phyloP scores from a whole-genome alignment of 768 basidiomycete species.

The Kondoa malvinella region DNA sequence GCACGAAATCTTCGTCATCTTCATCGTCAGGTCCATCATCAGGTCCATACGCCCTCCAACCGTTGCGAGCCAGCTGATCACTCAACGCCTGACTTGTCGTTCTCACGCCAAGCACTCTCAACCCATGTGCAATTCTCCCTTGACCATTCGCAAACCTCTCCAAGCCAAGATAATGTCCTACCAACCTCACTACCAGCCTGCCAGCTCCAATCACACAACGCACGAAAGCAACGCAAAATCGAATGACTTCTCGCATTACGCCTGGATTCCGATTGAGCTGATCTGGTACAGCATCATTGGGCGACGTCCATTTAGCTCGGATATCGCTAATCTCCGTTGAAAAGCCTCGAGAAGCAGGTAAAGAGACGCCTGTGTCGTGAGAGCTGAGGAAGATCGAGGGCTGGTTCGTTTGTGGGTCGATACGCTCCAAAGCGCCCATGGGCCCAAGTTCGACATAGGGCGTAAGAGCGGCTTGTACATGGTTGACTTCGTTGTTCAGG shows the following conservation, averaged over 20 bases:
- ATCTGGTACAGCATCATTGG: background rate
- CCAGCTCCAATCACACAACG: background rate
- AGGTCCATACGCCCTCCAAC: background rate
- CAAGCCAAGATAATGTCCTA: background rate
- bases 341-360: background rate
- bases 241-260: background rate
- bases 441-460: background rate
- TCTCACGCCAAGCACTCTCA: constrained; percentile 2
- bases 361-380: background rate
- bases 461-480: background rate
- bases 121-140: background rate
- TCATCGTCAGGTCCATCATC: background rate
- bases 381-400: background rate
- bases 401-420: background rate
- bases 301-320: background rate
- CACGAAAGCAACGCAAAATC: background rate
- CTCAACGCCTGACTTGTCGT: background rate
- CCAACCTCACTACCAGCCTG: background rate
- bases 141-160: background rate
- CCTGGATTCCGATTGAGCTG: background rate
- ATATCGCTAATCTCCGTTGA: constrained; percentile 1
- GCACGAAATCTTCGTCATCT: background rate
- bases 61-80: background rate
- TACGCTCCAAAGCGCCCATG: background rate
- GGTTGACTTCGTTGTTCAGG: background rate